These are phyloP conservation scores for Chytriomyces sp. DNA, from an alignment of 192 early-diverging fungal species.

Conservation along the genomic window DNA sequence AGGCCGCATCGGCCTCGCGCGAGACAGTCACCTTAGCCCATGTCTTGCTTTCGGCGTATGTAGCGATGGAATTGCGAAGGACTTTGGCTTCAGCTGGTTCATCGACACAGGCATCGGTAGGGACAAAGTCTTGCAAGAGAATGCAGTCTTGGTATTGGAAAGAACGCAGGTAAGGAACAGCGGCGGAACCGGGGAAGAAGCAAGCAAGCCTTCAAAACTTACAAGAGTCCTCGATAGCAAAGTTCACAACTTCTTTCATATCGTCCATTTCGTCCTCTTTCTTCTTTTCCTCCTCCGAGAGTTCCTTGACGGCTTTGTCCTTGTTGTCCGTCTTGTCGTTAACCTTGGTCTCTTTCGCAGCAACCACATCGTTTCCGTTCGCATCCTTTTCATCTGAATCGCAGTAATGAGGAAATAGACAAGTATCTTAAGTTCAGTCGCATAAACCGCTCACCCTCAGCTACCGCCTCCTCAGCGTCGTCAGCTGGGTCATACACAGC, in stretches of 20 bases:
- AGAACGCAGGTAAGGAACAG: not conserved
- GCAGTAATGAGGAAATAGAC: no score
- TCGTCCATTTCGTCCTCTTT: conserved; percentile 15
- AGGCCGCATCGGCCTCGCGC: not conserved
- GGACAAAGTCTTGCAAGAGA: not conserved
- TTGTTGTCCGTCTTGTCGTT: not conserved
- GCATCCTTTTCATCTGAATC: not conserved
- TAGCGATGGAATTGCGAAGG: not conserved
- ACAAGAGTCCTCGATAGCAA: conserved; percentile 31
- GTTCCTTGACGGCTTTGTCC: not conserved
- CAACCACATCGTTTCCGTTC: not conserved
- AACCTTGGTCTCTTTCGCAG: not conserved
- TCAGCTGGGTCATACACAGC: conserved; percentile 18
- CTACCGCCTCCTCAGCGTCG: conserved; percentile 4
- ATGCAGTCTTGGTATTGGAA: not conserved
- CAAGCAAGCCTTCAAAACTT: not conserved
- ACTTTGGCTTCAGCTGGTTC: not conserved
- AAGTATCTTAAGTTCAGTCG: no score
- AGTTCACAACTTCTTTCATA: conserved; percentile 24
- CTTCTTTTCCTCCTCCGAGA: conserved; percentile 1
- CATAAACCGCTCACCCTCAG: not conserved
- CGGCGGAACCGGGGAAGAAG: not conserved
- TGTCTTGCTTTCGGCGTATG: not conserved
- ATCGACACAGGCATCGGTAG: not conserved
- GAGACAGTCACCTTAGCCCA: conserved; percentile 20